Base-by-base conservation (phyloP, 768 basidiomycete species). In the Dacryopinax primogenitus region DNA sequence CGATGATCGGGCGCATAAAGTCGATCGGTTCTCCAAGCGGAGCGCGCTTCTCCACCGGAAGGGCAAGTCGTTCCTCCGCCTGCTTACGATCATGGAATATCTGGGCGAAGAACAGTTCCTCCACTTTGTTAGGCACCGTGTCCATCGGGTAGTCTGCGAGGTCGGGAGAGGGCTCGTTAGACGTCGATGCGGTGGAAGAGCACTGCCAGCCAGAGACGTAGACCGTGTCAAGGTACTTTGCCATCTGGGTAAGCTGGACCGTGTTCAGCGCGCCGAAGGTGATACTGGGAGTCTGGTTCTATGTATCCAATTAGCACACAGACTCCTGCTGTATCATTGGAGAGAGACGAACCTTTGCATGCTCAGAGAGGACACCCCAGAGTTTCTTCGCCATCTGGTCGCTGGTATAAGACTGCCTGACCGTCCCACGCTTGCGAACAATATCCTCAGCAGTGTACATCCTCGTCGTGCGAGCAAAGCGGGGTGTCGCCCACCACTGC, bases 261-360 rank as follows among this genome's bases (percentile, higher is more conserved):
- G 94, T 91, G 75, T 99, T 96, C 69, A 99, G 86, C 92, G 94
- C 94, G 78, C 96, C 96, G 73, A 98, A 99, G 67, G 96, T 99
- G 74, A 94, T 91, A 23, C 90, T 93, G 0, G 90, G 88, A 2
- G 89, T 89, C 35, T 86, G 83, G 66, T 80, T 80, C 74, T 58
- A 30, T 30, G 32, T 13, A 7, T 7, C 9, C 23, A 26, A 13
- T 47, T 21, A 15, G 45, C 13, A 15, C 12, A 9, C 45, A 6
- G 45, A 7, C 6, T 47, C 13, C 7, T 12, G 23, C 6, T 47
- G 9, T 7, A 23, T 7, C 9, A 21, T 15, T 47, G 12, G 9
- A 23, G 13, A 6, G 51, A 32, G 51, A 58, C 51, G 23, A 7
- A 58, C 51, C 26, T 82, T 83, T 63, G 84, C 86, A 73, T 96